Evolutionary conservation across 352 stramenopile genomes (phyloP), one percentile per base, ranked within the genome.

Genomic region (Phytophthora kernoviae): DNA sequence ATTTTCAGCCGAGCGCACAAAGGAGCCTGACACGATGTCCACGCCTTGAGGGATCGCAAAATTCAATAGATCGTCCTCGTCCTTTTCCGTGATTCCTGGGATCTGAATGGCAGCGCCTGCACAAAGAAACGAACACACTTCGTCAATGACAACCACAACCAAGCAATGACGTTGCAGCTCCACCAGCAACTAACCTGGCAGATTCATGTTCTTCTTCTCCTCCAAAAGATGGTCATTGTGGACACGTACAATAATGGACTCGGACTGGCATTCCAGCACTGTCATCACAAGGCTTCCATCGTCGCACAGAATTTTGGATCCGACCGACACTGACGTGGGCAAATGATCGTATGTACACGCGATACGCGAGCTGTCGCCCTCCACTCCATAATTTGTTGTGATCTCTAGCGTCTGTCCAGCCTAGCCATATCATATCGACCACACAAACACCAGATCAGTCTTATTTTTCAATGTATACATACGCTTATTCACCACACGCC

Each of bases 1-100:
- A 72, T 99, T 98, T 12, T 72, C 85, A 1, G 96, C 96, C 15
- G 88, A 96, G 51, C 98, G 97, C n/a, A 99, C 97, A 77, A 99
- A 99, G 17, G 97, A 99, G 0, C 98, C 90, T 0, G 98, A 98
- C 12, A 99, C 91, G 66, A 98, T 99, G 76, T 99, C 98, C 14
- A 99, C 96, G 36, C 86, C 91, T 63, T 99, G 93, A 20, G 88
- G 83, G 26, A 99, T 89, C 42, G 96, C 98, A 77, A 99, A 99
- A 47, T 99, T 84, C 10, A 83, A 61, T 54, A 99, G 84, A 68
- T 98, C 92, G 64, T 91, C 58, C 36, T 91, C 75, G 58, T 98
- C 96, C 73, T 98, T 98, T 41, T 96, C 84, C 14, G 96, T 99
- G 53, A 99, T 94, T 12, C 91, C 96, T 0, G 96, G 91, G 27